A percentile compares a stretch with the other conserved stretches of the same genome.
Evolutionary conservation across 2,329 filamentous ascomycete species (phyloP).

Genomic region (Talaromyces pinophilus): DNA sequence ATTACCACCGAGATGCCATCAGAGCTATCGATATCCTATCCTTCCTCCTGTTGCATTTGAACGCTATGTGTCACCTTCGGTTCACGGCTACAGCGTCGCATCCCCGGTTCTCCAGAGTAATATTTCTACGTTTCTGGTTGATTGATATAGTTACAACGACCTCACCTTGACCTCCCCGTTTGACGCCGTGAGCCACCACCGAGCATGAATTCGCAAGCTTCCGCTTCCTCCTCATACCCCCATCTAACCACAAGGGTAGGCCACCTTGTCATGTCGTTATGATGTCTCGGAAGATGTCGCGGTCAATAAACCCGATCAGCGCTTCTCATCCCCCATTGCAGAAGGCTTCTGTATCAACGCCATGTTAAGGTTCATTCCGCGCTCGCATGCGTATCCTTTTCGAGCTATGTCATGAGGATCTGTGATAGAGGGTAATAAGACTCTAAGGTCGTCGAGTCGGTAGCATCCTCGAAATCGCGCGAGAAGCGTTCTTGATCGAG

Average conservation of each 20-base stretch:
- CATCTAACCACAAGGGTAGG: background rate
- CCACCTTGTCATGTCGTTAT: background rate
- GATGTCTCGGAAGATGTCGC: background rate
- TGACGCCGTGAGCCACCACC: background rate
- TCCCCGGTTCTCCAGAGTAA: background rate
- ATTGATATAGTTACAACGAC: background rate
- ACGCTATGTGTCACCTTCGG: background rate
- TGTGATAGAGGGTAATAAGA: background rate
- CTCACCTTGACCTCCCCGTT: background rate
- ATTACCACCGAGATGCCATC: background rate
- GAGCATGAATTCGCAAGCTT: background rate
- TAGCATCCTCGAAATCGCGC: background rate
- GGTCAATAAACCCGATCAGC: background rate
- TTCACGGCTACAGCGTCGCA: background rate
- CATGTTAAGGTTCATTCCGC: background rate
- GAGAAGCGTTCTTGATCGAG: background rate
- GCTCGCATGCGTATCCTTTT: background rate
- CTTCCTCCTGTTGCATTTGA: background rate
- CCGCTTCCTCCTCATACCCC: background rate
- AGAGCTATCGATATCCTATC: background rate
- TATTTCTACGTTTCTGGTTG: background rate
- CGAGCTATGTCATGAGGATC: background rate
- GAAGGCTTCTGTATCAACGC: background rate
- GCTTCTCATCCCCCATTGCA: background rate
- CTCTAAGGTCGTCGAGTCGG: no score